Evolutionary conservation across 805 yeast genomes (phyloP).

Genomic region (Clavispora santaluciae): DNA sequence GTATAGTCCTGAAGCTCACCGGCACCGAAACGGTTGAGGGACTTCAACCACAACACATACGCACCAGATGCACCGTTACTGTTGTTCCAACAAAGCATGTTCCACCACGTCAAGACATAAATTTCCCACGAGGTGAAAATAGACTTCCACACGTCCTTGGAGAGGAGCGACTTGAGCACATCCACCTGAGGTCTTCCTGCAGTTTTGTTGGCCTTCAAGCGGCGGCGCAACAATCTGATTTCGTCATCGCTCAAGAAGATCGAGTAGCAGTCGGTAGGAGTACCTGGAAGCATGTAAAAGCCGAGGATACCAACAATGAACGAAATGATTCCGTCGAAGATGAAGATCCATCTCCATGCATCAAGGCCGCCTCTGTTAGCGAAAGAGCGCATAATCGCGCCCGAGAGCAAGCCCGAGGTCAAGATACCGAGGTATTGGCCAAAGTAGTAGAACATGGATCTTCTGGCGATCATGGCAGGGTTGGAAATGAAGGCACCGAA

Average conservation of each 20-base stretch:
- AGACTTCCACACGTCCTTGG: conserved; percentile 43
- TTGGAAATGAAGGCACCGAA: conserved; percentile 22
- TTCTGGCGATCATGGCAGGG: conserved; percentile 20
- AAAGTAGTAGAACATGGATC: conserved; percentile 22
- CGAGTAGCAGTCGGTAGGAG: conserved; percentile 15
- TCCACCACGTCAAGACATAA: conserved; percentile 50
- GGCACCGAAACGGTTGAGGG: conserved; percentile 20
- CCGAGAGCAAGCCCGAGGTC: conserved; percentile 25
- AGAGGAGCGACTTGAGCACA: conserved; percentile 12
- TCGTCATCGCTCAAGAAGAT: conserved; percentile 16
- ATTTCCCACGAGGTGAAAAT: conserved; percentile 56
- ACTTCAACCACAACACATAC: conserved; percentile 54
- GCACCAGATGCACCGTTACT: conserved; percentile 53
- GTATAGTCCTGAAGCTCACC: conserved; percentile 35
- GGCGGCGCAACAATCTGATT: conserved; percentile 34
- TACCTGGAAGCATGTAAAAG: conserved; percentile 18
- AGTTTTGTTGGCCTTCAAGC: conserved; percentile 13
- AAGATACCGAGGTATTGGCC: conserved; percentile 28
- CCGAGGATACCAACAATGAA: conserved; percentile 14
- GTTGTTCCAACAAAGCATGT: conserved; percentile 60
- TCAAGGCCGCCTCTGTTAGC: conserved; percentile 10
- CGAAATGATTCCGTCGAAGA: conserved; percentile 15
- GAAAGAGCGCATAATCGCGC: conserved; percentile 14
- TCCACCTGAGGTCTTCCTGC: conserved; percentile 15
- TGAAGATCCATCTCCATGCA: conserved; percentile 17